phyloP scores from a whole-genome alignment of 495 filamentous ascomycete species.

The Pyrenopolyporus hunteri region DNA sequence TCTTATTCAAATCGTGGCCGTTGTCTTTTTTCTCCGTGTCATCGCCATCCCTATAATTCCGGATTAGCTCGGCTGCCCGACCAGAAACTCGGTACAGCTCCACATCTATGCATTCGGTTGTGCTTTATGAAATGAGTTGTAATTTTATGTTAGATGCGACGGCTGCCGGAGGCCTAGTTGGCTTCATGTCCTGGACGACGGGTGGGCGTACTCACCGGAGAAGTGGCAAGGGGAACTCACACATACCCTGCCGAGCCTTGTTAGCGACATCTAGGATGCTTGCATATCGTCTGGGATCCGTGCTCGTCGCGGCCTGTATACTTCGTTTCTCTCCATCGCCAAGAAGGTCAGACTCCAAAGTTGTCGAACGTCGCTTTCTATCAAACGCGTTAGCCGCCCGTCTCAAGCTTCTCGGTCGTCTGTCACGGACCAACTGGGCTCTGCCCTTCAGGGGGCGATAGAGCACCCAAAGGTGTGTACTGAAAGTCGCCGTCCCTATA shows the following conservation, averaged over 20 bases:
- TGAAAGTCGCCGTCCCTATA: conserved; percentile 57
- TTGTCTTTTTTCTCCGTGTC: neutral
- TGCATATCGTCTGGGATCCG: neutral
- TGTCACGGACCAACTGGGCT: conserved; percentile 42
- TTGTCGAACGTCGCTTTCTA: conserved; percentile 59
- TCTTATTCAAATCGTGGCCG: neutral
- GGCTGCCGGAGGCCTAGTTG: conserved; percentile 12
- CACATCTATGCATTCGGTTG: conserved; percentile 10
- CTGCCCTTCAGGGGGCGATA: conserved; percentile 58
- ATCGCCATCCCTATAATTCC: conserved; percentile 9
- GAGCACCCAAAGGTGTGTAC: conserved; percentile 56
- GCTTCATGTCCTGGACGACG: neutral
- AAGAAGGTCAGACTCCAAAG: conserved; percentile 65
- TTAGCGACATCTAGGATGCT: neutral
- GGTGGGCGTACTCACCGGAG: neutral
- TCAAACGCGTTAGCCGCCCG: conserved; percentile 25
- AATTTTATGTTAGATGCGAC: conserved; percentile 15
- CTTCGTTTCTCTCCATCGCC: conserved; percentile 52
- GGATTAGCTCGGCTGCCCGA: conserved; percentile 20
- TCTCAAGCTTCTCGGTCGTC: neutral
- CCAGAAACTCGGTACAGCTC: conserved; percentile 8
- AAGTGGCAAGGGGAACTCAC: neutral
- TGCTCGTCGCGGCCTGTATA: conserved; percentile 3
- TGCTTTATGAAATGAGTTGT: conserved; percentile 26
- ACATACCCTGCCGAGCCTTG: conserved; percentile 9